Base-by-base conservation (phyloP, 371 early-diverging fungal species). In the Mucor velutinosus region DNA sequence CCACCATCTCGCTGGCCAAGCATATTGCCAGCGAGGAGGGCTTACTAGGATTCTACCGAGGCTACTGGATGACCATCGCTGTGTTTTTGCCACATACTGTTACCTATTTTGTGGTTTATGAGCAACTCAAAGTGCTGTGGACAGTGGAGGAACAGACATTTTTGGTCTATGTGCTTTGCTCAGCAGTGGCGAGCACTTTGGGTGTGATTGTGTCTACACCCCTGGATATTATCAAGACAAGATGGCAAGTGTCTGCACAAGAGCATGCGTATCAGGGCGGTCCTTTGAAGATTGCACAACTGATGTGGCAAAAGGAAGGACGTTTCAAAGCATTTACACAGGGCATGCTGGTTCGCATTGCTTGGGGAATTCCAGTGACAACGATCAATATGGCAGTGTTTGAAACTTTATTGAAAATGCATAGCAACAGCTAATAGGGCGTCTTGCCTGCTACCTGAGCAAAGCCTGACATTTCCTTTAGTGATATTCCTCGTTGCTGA, bases 191-290 rank as follows among this genome's bases (percentile, higher is more conserved):
- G 0, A 85, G 89, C 49, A 72, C 86, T 7, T 87, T 95, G 39
- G 97, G 97, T 65, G 93, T 96, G 2, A 69, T 92, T 27, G 91
- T 96, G n/a, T 94, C 95, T 19, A 97, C 98, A 1, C 98, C 97
- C 0, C 92, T 96, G 10, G 98, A 97, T 78, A 95, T 97, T 25
- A 94, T 97, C 77, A 97, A 97, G 78, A 97, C 98, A 5, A 84
- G 98, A 53, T 84, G 97, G 60, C 98, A 97, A 81, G 97, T 96
- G 33, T 93, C 93, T 41, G 87, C 93, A 8, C 78, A 87, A 14
- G 85, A 89, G 60, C 94, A 66, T 30, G 71, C 72, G 41, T 73
- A 65, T 73, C 74, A 55, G 59, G 74, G 30, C 19, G 59, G 70
- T 0, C 68, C 69, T 5, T 0, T 69, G 12, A 51, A 66, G 47